Percentiles rank a stretch among this genome's conserved stretches.
Evolutionary conservation across 2,329 filamentous ascomycete genomes (phyloP).

Genomic region (Lojkania enalia): DNA sequence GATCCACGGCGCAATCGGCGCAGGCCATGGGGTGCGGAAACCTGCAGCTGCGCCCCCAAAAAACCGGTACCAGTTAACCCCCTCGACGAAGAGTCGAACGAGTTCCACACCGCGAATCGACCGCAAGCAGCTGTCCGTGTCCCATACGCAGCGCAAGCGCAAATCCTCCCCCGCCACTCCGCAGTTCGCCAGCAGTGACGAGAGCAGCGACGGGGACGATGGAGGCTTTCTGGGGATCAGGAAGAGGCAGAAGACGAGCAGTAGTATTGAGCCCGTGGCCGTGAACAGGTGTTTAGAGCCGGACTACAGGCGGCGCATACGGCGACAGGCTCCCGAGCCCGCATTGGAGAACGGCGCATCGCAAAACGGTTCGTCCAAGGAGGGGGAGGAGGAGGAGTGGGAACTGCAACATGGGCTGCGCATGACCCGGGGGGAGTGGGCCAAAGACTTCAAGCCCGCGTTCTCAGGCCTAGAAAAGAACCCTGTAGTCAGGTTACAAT

Average conservation of each 20-base stretch:
- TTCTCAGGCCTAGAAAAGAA: conserved; percentile 52
- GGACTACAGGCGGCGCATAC: conserved; percentile 38
- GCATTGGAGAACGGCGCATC: conserved; percentile 5
- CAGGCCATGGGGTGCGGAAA: conserved; percentile 13
- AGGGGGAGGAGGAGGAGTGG: conserved; percentile 15
- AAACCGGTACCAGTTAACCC: conserved; percentile 34
- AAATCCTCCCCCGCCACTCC: conserved; percentile 40
- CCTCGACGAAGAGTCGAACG: conserved; percentile 15
- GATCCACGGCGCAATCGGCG: conserved; percentile 3
- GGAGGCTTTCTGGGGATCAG: conserved; percentile 30
- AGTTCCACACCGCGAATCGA: conserved; percentile 17
- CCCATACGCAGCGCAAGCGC: conserved; percentile 34
- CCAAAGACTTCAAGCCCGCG: conserved; percentile 56
- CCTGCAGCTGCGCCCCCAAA: conserved; percentile 22
- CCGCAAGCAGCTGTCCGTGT: conserved; percentile 32
- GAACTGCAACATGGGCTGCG: conserved; percentile 47
- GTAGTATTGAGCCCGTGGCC: conserved; percentile 40
- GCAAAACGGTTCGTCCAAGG: conserved; percentile 12
- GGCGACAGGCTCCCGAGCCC: conserved; percentile 19
- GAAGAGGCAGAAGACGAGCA: conserved; percentile 42
- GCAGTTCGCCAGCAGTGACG: conserved; percentile 37
- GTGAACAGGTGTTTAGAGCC: conserved; percentile 43
- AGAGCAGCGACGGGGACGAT: conserved; percentile 33
- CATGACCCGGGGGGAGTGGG: conserved; percentile 45
- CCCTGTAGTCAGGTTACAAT: conserved; percentile 70